Percentiles rank a stretch among this genome's conserved stretches.
Evolutionary conservation across 1,284 basidiomycete species (phyloP).

Genomic region (Phlebopus sp.): DNA sequence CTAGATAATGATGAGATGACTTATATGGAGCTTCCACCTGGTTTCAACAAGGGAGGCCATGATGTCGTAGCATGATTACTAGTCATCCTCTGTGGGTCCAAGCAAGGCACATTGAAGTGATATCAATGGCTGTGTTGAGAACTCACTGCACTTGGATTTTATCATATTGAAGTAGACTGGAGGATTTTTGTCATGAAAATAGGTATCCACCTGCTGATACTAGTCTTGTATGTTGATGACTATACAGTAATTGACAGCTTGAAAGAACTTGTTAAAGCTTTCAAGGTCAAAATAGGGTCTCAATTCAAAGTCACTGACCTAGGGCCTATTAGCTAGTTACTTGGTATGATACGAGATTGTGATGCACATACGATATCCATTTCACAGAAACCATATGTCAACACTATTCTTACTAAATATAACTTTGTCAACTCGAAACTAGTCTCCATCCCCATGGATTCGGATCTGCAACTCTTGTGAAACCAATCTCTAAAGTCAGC

Average conservation of each 20-base stretch:
- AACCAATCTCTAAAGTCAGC: background rate
- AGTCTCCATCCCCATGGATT: slow-evolving; percentile 24
- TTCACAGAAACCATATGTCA: slow-evolving; percentile 22
- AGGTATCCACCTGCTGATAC: too few species aligned
- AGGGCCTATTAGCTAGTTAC: too few species aligned
- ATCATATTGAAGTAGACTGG: too few species aligned
- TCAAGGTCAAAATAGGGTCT: too few species aligned
- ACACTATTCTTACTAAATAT: slow-evolving; percentile 27
- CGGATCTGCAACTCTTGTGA: slow-evolving; percentile 5
- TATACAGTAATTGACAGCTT: too few species aligned
- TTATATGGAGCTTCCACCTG: background rate
- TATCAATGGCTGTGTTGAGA: background rate
- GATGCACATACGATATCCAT: background rate
- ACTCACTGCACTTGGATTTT: too few species aligned
- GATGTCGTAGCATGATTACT: background rate
- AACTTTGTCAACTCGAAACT: slow-evolving; percentile 26
- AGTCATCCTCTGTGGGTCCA: slow-evolving; percentile 22
- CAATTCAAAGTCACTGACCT: too few species aligned
- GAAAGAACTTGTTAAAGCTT: too few species aligned
- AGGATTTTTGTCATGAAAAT: too few species aligned
- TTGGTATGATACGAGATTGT: too few species aligned
- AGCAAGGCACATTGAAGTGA: slow-evolving; percentile 22
- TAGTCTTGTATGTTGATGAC: too few species aligned
- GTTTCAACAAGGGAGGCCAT: background rate
- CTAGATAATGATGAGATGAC: background rate